These are phyloP conservation scores for Poronia punctata DNA, from an alignment of 495 filamentous ascomycete genomes.

Conservation along the genomic window DNA sequence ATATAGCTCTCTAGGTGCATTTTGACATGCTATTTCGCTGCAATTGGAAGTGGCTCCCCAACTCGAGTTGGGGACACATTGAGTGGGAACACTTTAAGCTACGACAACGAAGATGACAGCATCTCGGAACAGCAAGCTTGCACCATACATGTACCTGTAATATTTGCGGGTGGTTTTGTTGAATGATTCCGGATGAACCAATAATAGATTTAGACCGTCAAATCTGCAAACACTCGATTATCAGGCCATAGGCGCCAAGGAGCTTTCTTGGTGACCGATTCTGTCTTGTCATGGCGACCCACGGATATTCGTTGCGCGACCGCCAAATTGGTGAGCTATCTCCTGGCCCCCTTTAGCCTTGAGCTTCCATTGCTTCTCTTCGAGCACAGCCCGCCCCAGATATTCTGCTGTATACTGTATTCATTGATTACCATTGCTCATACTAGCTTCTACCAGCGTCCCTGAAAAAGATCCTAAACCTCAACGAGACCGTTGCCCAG, in stretches of 20 bases:
- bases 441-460: slow-evolving; percentile 54
- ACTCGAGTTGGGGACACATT: slow-evolving; percentile 5
- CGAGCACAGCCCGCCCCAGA: too few species aligned
- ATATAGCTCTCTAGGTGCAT: slow-evolving; percentile 5
- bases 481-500: slow-evolving; percentile 66
- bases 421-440: slow-evolving; percentile 4
- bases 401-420: too few species aligned
- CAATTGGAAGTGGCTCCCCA: background rate
- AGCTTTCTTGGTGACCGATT: too few species aligned
- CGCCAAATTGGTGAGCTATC: slow-evolving; percentile 76
- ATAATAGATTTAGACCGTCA: too few species aligned
- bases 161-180: too few species aligned
- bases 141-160: too few species aligned
- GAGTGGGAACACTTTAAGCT: background rate
- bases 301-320: slow-evolving; percentile 76
- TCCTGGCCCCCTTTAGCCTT: slow-evolving; percentile 36
- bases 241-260: too few species aligned
- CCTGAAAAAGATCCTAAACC: slow-evolving; percentile 90
- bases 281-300: slow-evolving; percentile 57
- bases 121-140: background rate
- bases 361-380: too few species aligned
- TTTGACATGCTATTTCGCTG: slow-evolving; percentile 5
- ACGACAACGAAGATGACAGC: slow-evolving; percentile 1
- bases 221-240: too few species aligned
- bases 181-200: too few species aligned